These are phyloP conservation scores for Colletotrichum melonis DNA, from an alignment of 2,329 filamentous ascomycete species.

Conservation along the genomic window DNA sequence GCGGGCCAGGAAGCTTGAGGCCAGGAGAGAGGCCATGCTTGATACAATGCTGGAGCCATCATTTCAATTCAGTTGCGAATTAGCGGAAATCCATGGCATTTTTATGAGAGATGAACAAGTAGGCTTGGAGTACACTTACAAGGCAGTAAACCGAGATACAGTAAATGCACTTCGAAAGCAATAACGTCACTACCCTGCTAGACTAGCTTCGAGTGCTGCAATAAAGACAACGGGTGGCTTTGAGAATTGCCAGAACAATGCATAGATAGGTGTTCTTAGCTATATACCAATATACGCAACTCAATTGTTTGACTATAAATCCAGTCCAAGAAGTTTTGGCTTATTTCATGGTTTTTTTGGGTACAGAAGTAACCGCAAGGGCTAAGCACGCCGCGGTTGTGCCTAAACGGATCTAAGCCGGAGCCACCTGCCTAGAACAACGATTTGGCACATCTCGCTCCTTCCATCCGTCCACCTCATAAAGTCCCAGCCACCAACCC, in stretches of 20 bases:
- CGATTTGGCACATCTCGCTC: not conserved
- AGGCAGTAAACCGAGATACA: no score
- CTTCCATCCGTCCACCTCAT: not conserved
- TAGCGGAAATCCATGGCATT: no score
- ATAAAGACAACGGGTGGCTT: not conserved
- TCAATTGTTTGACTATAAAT: not conserved
- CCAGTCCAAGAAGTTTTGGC: not conserved
- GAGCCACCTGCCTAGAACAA: not conserved
- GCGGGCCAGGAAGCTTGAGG: not conserved
- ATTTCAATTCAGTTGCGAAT: not conserved
- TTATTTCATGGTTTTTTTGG: not conserved
- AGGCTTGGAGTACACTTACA: no score
- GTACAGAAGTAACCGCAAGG: not conserved
- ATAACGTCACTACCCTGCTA: not conserved
- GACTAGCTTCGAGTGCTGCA: no score
- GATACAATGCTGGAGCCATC: not conserved
- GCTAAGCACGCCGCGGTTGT: not conserved
- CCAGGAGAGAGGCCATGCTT: not conserved
- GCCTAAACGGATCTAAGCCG: not conserved
- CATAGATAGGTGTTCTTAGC: no score
- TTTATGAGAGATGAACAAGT: no score
- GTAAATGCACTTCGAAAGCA: no score
- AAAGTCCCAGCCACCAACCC: not conserved
- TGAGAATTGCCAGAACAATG: not conserved
- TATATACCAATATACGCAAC: no score